Conservation (phyloP, 2,329 filamentous ascomycete species). For the Ophiostoma sp. region DNA sequence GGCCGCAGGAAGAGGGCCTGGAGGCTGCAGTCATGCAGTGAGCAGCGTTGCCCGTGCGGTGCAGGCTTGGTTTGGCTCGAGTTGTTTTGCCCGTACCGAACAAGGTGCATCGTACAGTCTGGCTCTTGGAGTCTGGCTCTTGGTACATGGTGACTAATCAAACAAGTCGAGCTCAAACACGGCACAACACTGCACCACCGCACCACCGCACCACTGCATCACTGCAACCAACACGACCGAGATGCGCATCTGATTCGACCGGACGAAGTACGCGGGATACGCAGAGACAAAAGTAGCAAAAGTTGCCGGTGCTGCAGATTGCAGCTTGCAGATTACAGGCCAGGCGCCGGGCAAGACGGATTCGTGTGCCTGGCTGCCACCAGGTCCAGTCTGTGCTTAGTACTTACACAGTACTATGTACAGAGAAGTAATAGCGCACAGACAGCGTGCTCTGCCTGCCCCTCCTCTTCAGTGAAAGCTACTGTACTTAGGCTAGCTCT, state of each 20-base stretch:
- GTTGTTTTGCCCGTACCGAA: no score
- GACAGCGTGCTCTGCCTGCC: background rate
- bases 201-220: background rate
- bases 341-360: constrained; percentile 1
- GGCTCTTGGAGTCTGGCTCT: background rate
- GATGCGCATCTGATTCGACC: constrained; percentile 2
- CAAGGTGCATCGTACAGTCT: no score
- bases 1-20: background rate
- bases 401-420: no score
- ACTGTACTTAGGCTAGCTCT: background rate
- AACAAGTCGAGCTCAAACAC: background rate
- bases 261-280: constrained; percentile 1
- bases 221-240: background rate
- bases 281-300: background rate
- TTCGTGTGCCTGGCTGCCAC: constrained; percentile 3
- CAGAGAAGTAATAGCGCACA: no score
- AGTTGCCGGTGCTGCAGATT: background rate
- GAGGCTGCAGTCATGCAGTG: background rate
- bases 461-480: background rate
- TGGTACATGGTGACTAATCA: background rate
- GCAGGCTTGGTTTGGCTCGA: background rate
- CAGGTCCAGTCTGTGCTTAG: no score
- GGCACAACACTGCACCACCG: background rate
- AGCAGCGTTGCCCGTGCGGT: background rate
- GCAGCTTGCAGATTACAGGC: background rate